These are phyloP conservation scores for Colletotrichum sp. DNA, from an alignment of 2,329 filamentous ascomycete species.

Conservation along the genomic window DNA sequence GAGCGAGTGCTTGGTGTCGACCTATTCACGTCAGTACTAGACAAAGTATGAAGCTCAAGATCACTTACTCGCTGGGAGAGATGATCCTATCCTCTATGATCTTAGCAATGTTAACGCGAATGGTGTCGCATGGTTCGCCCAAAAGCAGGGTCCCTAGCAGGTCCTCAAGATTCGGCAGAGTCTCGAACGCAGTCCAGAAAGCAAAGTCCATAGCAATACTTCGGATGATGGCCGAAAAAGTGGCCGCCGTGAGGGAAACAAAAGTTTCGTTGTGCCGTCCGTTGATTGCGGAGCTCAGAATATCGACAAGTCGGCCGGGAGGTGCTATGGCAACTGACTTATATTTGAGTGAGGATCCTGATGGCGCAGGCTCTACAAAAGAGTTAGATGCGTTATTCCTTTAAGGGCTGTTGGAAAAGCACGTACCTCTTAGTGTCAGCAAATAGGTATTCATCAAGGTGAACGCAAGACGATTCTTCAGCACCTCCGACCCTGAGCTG, in stretches of 20 bases:
- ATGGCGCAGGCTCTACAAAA: conserved; percentile 25
- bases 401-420: neutral
- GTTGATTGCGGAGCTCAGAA: conserved; percentile 27
- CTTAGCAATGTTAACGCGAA: conserved; percentile 40
- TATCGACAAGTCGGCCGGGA: conserved; percentile 31
- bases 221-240: conserved; percentile 45
- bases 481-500: conserved; percentile 35
- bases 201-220: conserved; percentile 39
- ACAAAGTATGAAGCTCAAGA: conserved; percentile 16
- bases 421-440: conserved; percentile 58
- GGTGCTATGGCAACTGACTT: conserved; percentile 26
- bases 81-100: conserved; percentile 36
- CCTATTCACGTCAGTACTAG: conserved; percentile 20
- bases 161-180: conserved; percentile 27
- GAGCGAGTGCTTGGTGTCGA: conserved; percentile 35
- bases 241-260: conserved; percentile 29
- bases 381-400: conserved; percentile 22
- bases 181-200: conserved; percentile 45
- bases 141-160: conserved; percentile 42
- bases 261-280: conserved; percentile 1
- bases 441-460: conserved; percentile 64
- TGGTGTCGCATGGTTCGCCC: conserved; percentile 35
- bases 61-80: conserved; percentile 12
- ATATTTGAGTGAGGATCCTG: neutral
- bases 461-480: conserved; percentile 55